A percentile compares a stretch with the other conserved stretches of the same genome.
These are phyloP conservation scores for Ichthyophonus hoferi DNA, from an alignment of 208 protist species.

Conservation along the genomic window DNA sequence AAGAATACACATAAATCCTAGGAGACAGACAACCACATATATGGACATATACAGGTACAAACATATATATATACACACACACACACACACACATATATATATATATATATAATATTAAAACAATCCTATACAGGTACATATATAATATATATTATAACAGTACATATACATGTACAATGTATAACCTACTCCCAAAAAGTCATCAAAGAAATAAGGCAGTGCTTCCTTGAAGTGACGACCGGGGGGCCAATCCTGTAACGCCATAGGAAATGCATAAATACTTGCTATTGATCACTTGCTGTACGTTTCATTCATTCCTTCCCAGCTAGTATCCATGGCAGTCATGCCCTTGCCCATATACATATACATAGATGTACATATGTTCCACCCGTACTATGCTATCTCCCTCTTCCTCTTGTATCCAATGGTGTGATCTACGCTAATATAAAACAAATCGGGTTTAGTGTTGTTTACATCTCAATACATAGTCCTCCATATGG, in stretches of 20 bases:
- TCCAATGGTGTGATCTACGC: no score
- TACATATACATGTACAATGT: background rate
- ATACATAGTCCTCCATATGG: no score
- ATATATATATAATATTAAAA: background rate
- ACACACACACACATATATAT: background rate
- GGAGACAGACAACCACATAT: no score
- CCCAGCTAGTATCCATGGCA: no score
- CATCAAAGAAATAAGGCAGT: background rate
- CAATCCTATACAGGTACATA: background rate
- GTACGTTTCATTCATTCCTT: no score
- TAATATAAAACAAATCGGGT: no score
- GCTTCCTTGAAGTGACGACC: background rate
- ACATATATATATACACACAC: background rate
- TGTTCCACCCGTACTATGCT: background rate
- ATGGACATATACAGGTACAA: background rate
- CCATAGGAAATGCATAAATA: background rate
- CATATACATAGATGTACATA: background rate
- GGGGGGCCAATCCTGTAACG: background rate
- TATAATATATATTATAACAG: background rate
- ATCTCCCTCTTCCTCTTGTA: no score
- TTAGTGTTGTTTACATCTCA: no score
- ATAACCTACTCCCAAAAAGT: background rate
- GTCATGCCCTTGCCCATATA: no score
- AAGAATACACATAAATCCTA: no score
- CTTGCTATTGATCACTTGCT: background rate